Evolutionary conservation across 768 basidiomycete species (phyloP).

Genomic region (Boletus sp.): DNA sequence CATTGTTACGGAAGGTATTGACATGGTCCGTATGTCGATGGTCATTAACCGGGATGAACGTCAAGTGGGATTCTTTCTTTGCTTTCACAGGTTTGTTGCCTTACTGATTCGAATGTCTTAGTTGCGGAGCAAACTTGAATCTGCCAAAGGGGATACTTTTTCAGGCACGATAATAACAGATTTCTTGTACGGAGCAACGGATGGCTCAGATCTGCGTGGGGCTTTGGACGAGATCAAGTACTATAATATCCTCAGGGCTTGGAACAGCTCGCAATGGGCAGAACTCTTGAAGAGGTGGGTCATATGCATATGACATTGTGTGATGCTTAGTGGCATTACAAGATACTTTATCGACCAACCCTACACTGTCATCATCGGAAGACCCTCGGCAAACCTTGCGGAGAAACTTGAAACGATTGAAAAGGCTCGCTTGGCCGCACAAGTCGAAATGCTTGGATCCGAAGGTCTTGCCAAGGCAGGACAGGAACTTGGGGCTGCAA

Average conservation of each 20-base stretch:
- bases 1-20: slow-evolving; percentile 72
- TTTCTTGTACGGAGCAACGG: slow-evolving; percentile 79
- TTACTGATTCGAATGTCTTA: slow-evolving; percentile 28
- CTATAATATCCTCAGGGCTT: slow-evolving; percentile 62
- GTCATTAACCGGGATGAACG: slow-evolving; percentile 85
- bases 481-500: slow-evolving; percentile 72
- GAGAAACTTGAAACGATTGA: slow-evolving; percentile 79
- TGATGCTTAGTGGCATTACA: slow-evolving; percentile 8
- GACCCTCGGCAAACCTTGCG: slow-evolving; percentile 81
- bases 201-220: slow-evolving; percentile 72
- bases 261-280: slow-evolving; percentile 77
- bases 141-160: slow-evolving; percentile 77
- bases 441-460: slow-evolving; percentile 68
- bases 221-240: slow-evolving; percentile 78
- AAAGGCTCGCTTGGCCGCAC: slow-evolving; percentile 68
- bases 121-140: slow-evolving; percentile 83
- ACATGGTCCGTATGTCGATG: slow-evolving; percentile 88
- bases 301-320: slow-evolving; percentile 2
- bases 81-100: background rate
- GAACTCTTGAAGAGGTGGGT: slow-evolving; percentile 69
- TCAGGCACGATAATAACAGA: slow-evolving; percentile 73
- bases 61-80: slow-evolving; percentile 47
- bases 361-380: slow-evolving; percentile 76
- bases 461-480: slow-evolving; percentile 74
- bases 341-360: slow-evolving; percentile 80